These are phyloP conservation scores for Cladosporium sphaerospermum DNA, from an alignment of 2,329 filamentous ascomycete genomes.

Conservation along the genomic window DNA sequence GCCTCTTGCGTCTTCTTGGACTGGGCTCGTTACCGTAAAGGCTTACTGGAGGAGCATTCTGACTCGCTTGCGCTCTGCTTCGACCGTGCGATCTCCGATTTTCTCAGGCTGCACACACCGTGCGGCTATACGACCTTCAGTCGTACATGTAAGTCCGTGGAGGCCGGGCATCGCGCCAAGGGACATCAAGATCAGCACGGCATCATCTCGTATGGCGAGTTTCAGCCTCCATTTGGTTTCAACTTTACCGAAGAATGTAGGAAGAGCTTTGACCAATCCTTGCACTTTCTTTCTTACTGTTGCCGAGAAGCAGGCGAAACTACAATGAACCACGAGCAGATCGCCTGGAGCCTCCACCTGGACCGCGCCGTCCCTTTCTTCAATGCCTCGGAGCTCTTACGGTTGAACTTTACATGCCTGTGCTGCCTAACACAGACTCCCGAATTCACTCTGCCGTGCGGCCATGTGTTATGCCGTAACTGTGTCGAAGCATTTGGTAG, in stretches of 20 bases:
- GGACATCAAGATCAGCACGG: conserved; percentile 41
- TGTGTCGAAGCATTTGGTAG: too few species aligned
- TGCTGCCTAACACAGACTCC: conserved; percentile 25
- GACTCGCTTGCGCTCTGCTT: too few species aligned
- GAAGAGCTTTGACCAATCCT: conserved; percentile 24
- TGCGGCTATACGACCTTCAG: too few species aligned
- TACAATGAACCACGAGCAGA: too few species aligned
- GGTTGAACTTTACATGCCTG: too few species aligned
- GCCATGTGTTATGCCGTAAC: conserved; percentile 38
- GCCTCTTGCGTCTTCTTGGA: conserved; percentile 44
- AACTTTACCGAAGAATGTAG: conserved; percentile 26
- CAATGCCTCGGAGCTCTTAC: too few species aligned
- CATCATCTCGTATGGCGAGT: conserved; percentile 39
- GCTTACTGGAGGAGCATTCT: too few species aligned
- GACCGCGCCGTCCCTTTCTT: too few species aligned
- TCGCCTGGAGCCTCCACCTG: too few species aligned
- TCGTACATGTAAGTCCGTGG: conserved; percentile 25
- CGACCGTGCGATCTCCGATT: too few species aligned
- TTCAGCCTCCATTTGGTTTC: conserved; percentile 33
- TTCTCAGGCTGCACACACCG: too few species aligned
- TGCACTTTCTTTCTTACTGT: too few species aligned
- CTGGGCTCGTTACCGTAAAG: conserved; percentile 21
- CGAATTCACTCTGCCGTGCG: conserved; percentile 40
- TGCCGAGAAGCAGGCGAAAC: conserved; percentile 18
- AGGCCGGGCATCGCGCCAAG: conserved; percentile 28